phyloP scores from a whole-genome alignment of 352 stramenopile species.

The Phytopythium ostracodes region DNA sequence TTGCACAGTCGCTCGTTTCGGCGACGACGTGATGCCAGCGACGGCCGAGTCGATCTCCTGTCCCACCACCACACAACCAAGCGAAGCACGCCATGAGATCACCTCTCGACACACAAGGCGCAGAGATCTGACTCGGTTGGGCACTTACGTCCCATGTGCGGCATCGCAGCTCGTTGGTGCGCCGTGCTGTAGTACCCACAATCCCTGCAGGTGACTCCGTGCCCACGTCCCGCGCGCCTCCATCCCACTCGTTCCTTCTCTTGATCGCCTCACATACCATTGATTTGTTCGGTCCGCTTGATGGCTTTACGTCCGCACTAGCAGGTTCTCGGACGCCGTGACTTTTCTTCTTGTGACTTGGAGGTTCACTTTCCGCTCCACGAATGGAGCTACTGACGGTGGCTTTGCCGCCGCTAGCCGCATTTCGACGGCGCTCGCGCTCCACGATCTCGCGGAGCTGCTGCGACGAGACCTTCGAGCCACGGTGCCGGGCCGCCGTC shows the following conservation, averaged over 20 bases:
- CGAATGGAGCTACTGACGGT: background rate
- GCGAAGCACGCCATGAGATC: background rate
- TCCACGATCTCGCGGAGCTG: conserved; percentile 46
- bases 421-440: conserved; percentile 14
- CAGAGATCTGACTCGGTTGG: too few species aligned
- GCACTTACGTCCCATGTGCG: background rate
- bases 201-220: background rate
- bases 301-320: background rate
- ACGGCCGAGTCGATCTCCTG: background rate
- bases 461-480: conserved; percentile 35
- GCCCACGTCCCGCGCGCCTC: background rate
- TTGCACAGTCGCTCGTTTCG: background rate
- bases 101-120: background rate
- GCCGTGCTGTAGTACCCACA: background rate
- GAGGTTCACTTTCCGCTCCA: too few species aligned
- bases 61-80: background rate
- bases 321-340: background rate
- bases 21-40: background rate
- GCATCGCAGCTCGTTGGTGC: background rate
- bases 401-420: background rate
- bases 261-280: background rate
- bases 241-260: background rate
- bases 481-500: conserved; percentile 19
- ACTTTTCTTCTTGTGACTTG: background rate
- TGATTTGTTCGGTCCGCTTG: background rate